Conservation (phyloP, 805 yeast genomes). For the Nakazawaea wickerhamii region DNA sequence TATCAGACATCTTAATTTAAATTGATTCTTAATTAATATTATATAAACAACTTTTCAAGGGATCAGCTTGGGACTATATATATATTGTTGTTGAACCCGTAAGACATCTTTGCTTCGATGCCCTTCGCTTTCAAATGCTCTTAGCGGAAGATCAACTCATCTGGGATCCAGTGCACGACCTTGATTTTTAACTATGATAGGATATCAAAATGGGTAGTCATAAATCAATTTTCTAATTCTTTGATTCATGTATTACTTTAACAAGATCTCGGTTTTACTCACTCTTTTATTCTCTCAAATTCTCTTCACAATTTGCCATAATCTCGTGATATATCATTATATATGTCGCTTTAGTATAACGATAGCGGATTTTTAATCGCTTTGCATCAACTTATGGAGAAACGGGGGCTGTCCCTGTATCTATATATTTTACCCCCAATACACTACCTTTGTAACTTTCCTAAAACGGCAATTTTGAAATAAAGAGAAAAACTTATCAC, state of each 20-base stretch:
- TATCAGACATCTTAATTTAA: constrained; percentile 3
- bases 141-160: constrained; percentile 7
- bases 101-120: no score
- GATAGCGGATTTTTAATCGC: constrained; percentile 5
- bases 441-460: not conserved
- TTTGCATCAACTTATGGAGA: not conserved
- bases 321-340: no score
- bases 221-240: no score
- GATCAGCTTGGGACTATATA: not conserved
- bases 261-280: no score
- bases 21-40: not conserved
- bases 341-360: constrained; percentile 5
- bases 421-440: not conserved
- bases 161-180: not conserved
- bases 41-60: not conserved
- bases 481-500: not conserved
- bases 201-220: not conserved
- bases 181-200: no score
- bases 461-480: no score
- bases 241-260: no score
- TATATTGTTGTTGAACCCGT: no score
- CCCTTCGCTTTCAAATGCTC: constrained; percentile 11
- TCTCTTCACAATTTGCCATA: no score
- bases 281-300: no score
- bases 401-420: constrained; percentile 1